A percentile compares a stretch with the other conserved stretches of the same genome.
phyloP scores from a whole-genome alignment of 2,329 filamentous ascomycete species.

The Trichoderma sp. region DNA sequence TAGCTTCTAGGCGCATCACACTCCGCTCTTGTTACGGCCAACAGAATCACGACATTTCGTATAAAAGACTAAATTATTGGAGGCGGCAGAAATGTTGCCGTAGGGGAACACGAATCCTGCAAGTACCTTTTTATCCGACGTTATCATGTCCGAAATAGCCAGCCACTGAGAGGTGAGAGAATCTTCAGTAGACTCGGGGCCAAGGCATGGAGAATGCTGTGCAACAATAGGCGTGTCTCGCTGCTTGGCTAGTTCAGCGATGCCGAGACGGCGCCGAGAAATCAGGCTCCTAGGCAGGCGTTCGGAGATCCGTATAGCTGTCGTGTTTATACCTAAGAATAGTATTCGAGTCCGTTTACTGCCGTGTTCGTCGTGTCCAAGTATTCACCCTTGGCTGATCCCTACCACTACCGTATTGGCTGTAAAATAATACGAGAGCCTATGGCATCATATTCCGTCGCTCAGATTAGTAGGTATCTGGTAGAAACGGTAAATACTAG shows the following conservation, averaged over 20 bases:
- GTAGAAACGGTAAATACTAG: neutral
- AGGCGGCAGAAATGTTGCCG: neutral
- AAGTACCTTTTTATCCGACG: neutral
- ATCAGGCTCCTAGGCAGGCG: neutral
- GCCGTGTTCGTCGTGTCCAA: neutral
- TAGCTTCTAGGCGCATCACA: neutral
- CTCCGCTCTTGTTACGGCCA: neutral
- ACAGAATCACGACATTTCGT: neutral
- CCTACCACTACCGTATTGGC: neutral
- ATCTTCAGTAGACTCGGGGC: neutral
- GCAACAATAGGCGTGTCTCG: neutral
- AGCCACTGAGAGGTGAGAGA: neutral
- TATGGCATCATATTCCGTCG: neutral
- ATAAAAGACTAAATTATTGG: neutral
- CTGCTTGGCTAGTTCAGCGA: neutral
- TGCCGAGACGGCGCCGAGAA: neutral
- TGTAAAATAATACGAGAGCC: neutral
- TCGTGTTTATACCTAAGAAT: neutral
- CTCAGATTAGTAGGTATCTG: neutral
- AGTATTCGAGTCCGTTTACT: neutral
- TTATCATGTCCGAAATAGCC: neutral
- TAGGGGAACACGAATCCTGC: neutral
- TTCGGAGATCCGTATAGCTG: conserved; percentile 3
- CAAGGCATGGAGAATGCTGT: neutral
- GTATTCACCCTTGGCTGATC: neutral